A percentile compares a stretch with the other conserved stretches of the same genome.
Conservation (phyloP, 2,329 filamentous ascomycete species). For the Ceratocystis eucalypticola region DNA sequence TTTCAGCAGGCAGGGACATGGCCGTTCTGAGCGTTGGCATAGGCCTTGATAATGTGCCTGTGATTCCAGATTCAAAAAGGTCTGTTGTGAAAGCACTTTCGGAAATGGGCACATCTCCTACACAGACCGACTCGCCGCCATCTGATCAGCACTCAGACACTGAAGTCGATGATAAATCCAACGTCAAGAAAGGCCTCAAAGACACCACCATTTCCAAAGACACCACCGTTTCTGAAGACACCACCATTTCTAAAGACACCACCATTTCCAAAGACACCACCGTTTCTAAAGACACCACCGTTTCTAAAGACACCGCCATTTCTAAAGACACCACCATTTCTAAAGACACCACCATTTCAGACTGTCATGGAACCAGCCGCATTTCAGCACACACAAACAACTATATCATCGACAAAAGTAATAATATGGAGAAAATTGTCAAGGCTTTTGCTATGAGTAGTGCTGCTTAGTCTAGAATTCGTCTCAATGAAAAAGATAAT, state of each 20-base stretch:
- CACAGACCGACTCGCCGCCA: not conserved
- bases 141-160: conserved; percentile 5
- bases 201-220: too few relatives aligned
- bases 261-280: conserved; percentile 21
- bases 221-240: not conserved
- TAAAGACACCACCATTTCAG: conserved; percentile 21
- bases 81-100: not conserved
- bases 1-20: conserved; percentile 19
- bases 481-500: too few relatives aligned
- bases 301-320: too few relatives aligned
- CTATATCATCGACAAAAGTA: not conserved
- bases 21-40: conserved; percentile 24
- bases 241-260: conserved; percentile 22
- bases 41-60: conserved; percentile 21
- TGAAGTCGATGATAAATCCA: conserved; percentile 23
- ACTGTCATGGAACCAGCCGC: conserved; percentile 22
- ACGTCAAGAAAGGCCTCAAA: conserved; percentile 23
- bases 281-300: conserved; percentile 14
- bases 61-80: conserved; percentile 17
- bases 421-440: too few relatives aligned
- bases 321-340: too few relatives aligned
- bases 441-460: not conserved
- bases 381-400: conserved; percentile 22
- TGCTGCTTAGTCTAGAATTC: too few relatives aligned
- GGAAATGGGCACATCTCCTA: not conserved